These are phyloP conservation scores for Ulota crispa DNA, from an alignment of 225 moss, liverwort and hornwort genomes.

Conservation along the genomic window DNA sequence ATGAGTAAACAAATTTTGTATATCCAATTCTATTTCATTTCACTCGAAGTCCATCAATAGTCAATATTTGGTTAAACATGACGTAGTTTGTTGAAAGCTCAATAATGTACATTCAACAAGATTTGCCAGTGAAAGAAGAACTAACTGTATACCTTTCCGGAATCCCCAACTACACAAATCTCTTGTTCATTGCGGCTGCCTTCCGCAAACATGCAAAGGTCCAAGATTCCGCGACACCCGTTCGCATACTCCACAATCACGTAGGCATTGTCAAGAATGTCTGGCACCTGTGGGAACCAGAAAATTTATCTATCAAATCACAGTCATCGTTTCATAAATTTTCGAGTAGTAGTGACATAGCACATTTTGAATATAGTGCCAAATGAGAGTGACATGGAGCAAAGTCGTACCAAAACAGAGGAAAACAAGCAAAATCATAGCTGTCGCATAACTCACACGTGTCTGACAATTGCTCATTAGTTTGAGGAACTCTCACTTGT, in stretches of 20 bases:
- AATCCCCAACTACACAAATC: conserved; percentile 74
- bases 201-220: conserved; percentile 93
- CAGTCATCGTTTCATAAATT: not conserved
- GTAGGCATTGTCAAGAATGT: conserved; percentile 76
- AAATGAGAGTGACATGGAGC: not conserved
- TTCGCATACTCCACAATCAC: conserved; percentile 77
- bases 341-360: not conserved
- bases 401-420: not conserved
- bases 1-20: too few species aligned
- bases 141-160: conserved; percentile 59
- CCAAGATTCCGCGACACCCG: conserved; percentile 69
- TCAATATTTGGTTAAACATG: too few species aligned
- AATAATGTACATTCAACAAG: not conserved
- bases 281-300: conserved; percentile 53
- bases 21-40: too few species aligned
- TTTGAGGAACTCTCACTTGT: not conserved
- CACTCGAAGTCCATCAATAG: too few species aligned
- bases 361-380: not conserved
- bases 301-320: not conserved
- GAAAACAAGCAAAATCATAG: not conserved
- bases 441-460: not conserved
- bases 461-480: not conserved
- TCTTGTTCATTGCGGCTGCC: conserved; percentile 88
- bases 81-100: not conserved
- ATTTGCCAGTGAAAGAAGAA: not conserved